phyloP scores from a whole-genome alignment of 768 basidiomycete genomes.

The Dioszegia crocea region DNA sequence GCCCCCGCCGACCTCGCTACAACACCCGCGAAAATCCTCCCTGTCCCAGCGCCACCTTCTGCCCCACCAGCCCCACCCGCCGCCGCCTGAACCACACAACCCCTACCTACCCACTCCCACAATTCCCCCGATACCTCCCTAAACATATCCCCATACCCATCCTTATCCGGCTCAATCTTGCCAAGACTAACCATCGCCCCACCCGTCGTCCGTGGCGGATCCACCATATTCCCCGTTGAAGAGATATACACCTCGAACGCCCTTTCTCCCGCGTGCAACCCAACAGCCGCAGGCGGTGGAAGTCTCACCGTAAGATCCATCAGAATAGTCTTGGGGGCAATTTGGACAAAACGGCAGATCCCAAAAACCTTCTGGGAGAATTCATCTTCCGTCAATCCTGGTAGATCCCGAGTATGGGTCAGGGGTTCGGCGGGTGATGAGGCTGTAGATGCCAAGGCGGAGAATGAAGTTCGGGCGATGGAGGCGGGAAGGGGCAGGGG shows the following conservation, averaged over 20 bases:
- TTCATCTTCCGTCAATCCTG: conserved; percentile 37
- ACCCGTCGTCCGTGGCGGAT: conserved; percentile 44
- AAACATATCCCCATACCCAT: conserved; percentile 49
- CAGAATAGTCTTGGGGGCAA: conserved; percentile 39
- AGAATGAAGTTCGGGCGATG: conserved; percentile 29
- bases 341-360: conserved; percentile 48
- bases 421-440: conserved; percentile 11
- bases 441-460: conserved; percentile 19
- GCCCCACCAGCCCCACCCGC: neutral
- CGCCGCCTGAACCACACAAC: conserved; percentile 41
- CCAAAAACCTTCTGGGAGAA: conserved; percentile 49
- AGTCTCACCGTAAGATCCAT: conserved; percentile 48
- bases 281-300: conserved; percentile 37
- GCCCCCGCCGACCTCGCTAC: conserved; percentile 46
- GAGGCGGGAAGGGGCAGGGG: conserved; percentile 40
- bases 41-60: conserved; percentile 6
- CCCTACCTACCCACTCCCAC: conserved; percentile 49
- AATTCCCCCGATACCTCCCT: conserved; percentile 43
- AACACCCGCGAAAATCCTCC: conserved; percentile 47
- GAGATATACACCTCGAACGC: conserved; percentile 46
- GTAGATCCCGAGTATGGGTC: conserved; percentile 11
- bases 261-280: conserved; percentile 11
- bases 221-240: conserved; percentile 41
- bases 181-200: conserved; percentile 29
- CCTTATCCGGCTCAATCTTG: conserved; percentile 33